These are phyloP conservation scores for Fusarium mangiferae DNA, from an alignment of 2,329 filamentous ascomycete genomes.

Conservation along the genomic window DNA sequence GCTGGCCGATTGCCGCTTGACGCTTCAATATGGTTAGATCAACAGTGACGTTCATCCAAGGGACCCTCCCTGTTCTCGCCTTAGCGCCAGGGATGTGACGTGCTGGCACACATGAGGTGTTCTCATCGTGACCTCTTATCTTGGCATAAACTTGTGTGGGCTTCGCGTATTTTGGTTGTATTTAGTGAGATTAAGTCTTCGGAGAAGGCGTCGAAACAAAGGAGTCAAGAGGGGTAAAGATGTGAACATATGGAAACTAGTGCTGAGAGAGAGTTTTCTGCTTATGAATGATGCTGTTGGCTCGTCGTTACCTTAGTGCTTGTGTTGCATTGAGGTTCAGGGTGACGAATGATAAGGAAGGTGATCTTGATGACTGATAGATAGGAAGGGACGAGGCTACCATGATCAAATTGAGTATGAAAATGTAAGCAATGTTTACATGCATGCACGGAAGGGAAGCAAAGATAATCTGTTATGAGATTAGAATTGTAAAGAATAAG, in stretches of 20 bases:
- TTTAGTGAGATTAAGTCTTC: neutral
- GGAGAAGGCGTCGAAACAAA: neutral
- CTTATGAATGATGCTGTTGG: neutral
- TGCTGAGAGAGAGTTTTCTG: neutral
- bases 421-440: neutral
- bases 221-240: neutral
- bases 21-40: conserved; percentile 10
- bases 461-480: neutral
- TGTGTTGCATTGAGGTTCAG: neutral
- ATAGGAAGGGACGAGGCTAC: neutral
- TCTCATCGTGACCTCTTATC: conserved; percentile 19
- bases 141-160: conserved; percentile 18
- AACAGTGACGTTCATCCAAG: conserved; percentile 7
- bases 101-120: conserved; percentile 7
- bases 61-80: conserved; percentile 4
- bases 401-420: neutral
- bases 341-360: neutral
- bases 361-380: neutral
- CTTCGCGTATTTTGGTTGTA: conserved; percentile 16
- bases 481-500: neutral
- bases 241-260: neutral
- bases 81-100: conserved; percentile 27
- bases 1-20: conserved; percentile 15
- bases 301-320: neutral
- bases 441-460: neutral